Percentiles rank a stretch among this genome's conserved stretches.
These are phyloP conservation scores for Dactylellina leptospora DNA, from an alignment of 2,329 filamentous ascomycete species.

Conservation along the genomic window DNA sequence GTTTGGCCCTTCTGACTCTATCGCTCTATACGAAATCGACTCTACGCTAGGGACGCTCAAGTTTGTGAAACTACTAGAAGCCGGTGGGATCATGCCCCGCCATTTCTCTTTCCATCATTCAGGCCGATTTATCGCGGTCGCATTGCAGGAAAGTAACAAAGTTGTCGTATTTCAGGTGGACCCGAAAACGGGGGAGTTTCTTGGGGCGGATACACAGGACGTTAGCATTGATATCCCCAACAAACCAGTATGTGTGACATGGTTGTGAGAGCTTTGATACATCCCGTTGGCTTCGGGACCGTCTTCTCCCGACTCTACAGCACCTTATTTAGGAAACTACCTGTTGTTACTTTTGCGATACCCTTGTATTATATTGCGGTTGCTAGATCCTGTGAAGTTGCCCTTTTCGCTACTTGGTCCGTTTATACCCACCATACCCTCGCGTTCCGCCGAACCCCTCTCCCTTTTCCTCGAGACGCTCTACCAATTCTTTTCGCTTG, in stretches of 20 bases:
- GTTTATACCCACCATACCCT: constrained; percentile 35
- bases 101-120: constrained; percentile 73
- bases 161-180: constrained; percentile 72
- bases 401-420: constrained; percentile 15
- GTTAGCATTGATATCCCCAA: constrained; percentile 5
- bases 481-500: not conserved
- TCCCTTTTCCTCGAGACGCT: constrained; percentile 20
- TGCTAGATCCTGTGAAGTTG: not conserved
- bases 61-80: constrained; percentile 68
- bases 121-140: constrained; percentile 72
- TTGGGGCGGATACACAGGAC: constrained; percentile 8
- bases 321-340: not conserved
- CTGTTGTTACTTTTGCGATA: constrained; percentile 13
- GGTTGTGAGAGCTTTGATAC: constrained; percentile 13
- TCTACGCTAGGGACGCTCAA: constrained; percentile 66
- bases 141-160: constrained; percentile 69
- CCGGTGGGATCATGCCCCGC: constrained; percentile 72
- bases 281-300: not conserved
- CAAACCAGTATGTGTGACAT: constrained; percentile 35
- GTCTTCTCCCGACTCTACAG: not conserved
- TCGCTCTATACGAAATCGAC: constrained; percentile 71
- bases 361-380: constrained; percentile 2
- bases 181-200: constrained; percentile 67
- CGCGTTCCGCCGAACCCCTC: constrained; percentile 24
- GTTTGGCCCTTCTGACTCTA: constrained; percentile 67